Evolutionary conservation across 2,329 filamentous ascomycete species (phyloP).

Genomic region (Septoria linicola): DNA sequence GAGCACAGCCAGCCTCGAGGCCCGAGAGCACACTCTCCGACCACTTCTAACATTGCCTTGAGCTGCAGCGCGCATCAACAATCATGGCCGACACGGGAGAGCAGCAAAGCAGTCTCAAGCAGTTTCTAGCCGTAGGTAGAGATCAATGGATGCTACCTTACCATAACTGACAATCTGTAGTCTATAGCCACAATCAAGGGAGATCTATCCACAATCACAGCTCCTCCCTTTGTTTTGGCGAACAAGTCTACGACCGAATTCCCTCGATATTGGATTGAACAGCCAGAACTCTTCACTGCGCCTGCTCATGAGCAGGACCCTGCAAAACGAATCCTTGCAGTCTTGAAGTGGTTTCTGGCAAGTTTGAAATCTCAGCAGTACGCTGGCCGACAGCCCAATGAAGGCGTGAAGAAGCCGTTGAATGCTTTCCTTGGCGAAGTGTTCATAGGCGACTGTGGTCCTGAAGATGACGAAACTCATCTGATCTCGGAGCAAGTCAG

Average conservation of each 20-base stretch:
- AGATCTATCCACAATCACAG: constrained; percentile 49
- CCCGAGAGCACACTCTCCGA: neutral
- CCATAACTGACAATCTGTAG: constrained; percentile 20
- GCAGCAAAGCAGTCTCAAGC: constrained; percentile 31
- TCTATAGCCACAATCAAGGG: constrained; percentile 49
- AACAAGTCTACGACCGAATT: constrained; percentile 49
- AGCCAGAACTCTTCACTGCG: constrained; percentile 47
- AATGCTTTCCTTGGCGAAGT: constrained; percentile 50
- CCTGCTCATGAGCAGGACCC: constrained; percentile 44
- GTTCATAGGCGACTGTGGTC: constrained; percentile 44
- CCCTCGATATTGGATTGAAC: constrained; percentile 49
- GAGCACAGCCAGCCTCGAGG: no score
- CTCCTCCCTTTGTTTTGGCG: constrained; percentile 48
- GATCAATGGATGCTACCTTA: no score
- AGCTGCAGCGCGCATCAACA: neutral
- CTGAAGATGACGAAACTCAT: constrained; percentile 42
- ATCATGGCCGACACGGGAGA: constrained; percentile 26
- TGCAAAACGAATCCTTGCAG: constrained; percentile 45
- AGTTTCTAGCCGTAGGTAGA: constrained; percentile 33
- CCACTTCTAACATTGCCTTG: neutral
- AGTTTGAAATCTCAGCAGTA: constrained; percentile 51
- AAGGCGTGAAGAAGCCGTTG: constrained; percentile 52
- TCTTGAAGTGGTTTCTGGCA: constrained; percentile 52
- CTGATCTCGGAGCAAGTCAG: constrained; percentile 48
- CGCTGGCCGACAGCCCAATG: constrained; percentile 43